phyloP scores from a whole-genome alignment of 495 filamentous ascomycete species.

The Staphylotrichum tortipilum region DNA sequence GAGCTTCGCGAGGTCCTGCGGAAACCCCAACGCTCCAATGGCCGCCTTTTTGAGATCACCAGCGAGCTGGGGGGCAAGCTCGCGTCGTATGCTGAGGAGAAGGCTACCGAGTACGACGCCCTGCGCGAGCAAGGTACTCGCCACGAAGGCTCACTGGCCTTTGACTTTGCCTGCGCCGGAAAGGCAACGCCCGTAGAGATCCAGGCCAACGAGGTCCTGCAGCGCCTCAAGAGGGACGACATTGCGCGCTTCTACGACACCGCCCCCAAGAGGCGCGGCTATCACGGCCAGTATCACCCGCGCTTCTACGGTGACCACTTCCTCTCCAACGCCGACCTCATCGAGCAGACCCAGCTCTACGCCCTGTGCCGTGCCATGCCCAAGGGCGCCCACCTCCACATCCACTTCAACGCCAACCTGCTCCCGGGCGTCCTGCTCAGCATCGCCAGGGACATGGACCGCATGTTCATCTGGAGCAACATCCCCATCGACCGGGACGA shows the following conservation, averaged over 20 bases:
- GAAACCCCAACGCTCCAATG: not conserved
- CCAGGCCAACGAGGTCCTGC: conserved; percentile 27
- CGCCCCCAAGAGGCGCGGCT: conserved; percentile 15
- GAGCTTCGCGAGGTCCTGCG: not conserved
- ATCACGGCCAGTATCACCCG: conserved; percentile 22
- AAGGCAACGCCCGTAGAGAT: conserved; percentile 13
- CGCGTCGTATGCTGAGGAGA: not conserved
- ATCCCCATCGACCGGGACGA: conserved; percentile 19
- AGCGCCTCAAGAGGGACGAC: conserved; percentile 27
- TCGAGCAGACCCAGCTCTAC: conserved; percentile 38
- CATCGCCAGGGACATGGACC: conserved; percentile 39
- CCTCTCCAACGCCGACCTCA: conserved; percentile 37
- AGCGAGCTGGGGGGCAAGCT: not conserved
- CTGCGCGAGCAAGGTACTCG: conserved; percentile 4
- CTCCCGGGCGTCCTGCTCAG: conserved; percentile 39
- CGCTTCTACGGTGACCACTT: conserved; percentile 39
- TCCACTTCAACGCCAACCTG: conserved; percentile 50
- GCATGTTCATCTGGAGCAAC: conserved; percentile 47
- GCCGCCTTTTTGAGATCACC: not conserved
- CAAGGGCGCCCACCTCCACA: conserved; percentile 48
- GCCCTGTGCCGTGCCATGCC: conserved; percentile 36
- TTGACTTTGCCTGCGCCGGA: conserved; percentile 15
- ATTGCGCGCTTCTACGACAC: conserved; percentile 16
- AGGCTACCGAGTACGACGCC: conserved; percentile 2
- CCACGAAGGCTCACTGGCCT: conserved; percentile 17